phyloP scores from a whole-genome alignment of 495 filamentous ascomycete genomes.

The Penicillium macrosclerotiorum region DNA sequence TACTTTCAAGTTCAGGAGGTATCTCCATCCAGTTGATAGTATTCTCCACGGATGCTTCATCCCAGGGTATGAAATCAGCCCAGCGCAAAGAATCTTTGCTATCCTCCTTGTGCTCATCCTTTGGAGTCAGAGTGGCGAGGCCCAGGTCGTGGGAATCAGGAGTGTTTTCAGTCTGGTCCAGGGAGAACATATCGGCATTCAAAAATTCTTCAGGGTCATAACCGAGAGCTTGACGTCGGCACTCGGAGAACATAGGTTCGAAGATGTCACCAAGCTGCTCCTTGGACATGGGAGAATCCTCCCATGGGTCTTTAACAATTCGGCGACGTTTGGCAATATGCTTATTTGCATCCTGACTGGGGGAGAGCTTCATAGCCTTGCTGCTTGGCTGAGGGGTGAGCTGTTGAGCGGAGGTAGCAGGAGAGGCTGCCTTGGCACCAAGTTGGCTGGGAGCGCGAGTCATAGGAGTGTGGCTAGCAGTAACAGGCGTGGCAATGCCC shows the following conservation, averaged over 20 bases:
- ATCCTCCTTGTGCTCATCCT: constrained; percentile 26
- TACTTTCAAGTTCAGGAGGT: constrained; percentile 8
- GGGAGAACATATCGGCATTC: constrained; percentile 43
- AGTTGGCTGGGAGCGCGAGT: constrained; percentile 39
- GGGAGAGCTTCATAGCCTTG: constrained; percentile 33
- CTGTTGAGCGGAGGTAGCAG: constrained; percentile 37
- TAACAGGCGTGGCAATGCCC: constrained; percentile 36
- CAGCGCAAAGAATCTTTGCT: constrained; percentile 8
- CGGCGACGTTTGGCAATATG: constrained; percentile 14
- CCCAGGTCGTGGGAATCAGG: constrained; percentile 40
- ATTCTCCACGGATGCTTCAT: constrained; percentile 14
- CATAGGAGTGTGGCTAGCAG: constrained; percentile 39
- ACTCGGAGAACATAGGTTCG: constrained; percentile 10
- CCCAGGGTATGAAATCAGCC: constrained; percentile 17
- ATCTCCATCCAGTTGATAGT: constrained; percentile 19
- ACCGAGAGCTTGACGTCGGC: constrained; percentile 17
- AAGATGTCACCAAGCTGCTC: constrained; percentile 45
- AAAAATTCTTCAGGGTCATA: constrained; percentile 42
- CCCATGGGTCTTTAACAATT: constrained; percentile 40
- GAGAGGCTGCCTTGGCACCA: constrained; percentile 39
- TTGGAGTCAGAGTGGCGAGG: constrained; percentile 37
- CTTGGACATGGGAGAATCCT: constrained; percentile 40
- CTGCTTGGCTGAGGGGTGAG: constrained; percentile 36
- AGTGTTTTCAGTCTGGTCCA: constrained; percentile 37
- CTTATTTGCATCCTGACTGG: constrained; percentile 30